phyloP scores from a whole-genome alignment of 1,139 yeast genomes.

The Suhomyces terraborum region DNA sequence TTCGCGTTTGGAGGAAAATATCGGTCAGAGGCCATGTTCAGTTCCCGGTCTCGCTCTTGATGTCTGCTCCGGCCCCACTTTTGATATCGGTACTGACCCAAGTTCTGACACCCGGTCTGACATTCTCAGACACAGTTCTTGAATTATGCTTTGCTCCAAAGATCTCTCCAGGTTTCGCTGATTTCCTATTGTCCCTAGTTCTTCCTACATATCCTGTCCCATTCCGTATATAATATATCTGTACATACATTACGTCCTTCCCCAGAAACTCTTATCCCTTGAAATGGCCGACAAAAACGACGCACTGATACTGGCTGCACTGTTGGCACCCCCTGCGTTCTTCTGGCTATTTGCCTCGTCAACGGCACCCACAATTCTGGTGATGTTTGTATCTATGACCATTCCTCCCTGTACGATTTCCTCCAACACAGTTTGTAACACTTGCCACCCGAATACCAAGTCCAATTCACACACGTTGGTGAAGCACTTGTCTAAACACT shows the following conservation, averaged over 20 bases:
- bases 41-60: no score
- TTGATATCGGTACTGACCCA: no score
- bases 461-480: constrained; percentile 94
- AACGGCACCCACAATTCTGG: constrained; percentile 79
- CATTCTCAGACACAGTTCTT: no score
- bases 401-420: constrained; percentile 97
- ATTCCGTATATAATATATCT: constrained; percentile 1
- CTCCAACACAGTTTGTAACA: constrained; percentile 83
- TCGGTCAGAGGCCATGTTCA: no score
- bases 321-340: constrained; percentile 16
- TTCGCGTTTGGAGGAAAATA: no score
- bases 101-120: no score
- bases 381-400: constrained; percentile 94
- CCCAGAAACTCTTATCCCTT: constrained; percentile 51
- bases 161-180: neutral
- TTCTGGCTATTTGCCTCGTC: constrained; percentile 60
- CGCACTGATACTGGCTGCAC: constrained; percentile 22
- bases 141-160: neutral
- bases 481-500: constrained; percentile 88
- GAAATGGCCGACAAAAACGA: constrained; percentile 46
- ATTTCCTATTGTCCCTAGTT: neutral
- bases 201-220: constrained; percentile 1
- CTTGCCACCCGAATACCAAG: constrained; percentile 97
- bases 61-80: no score
- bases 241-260: constrained; percentile 15